Percentiles rank a stretch among this genome's conserved stretches.
Conservation (phyloP, 2,329 filamentous ascomycete genomes). For the Hypoxylon rubiginosum region DNA sequence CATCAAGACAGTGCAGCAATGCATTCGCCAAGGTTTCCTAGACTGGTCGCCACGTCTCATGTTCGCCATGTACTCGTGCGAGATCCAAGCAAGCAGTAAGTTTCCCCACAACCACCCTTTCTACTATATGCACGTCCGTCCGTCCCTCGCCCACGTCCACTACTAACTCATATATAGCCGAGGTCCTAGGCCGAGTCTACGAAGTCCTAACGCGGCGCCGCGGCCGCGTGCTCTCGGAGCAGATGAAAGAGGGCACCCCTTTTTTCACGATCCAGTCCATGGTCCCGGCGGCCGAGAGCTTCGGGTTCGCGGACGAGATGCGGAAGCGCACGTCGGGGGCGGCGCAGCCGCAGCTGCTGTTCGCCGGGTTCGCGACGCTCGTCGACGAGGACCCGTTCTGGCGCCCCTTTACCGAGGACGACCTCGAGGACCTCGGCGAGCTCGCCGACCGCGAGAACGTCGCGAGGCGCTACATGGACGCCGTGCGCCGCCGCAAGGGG, state of each 20-base stretch:
- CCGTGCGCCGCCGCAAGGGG: constrained; percentile 87
- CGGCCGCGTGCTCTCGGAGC: constrained; percentile 89
- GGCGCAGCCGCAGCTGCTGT: constrained; percentile 92
- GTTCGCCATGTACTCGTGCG: constrained; percentile 97
- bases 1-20: constrained; percentile 87
- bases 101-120: constrained; percentile 32
- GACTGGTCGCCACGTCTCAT: constrained; percentile 97
- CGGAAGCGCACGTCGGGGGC: constrained; percentile 92
- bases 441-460: constrained; percentile 95
- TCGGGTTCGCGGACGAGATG: constrained; percentile 97
- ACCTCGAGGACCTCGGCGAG: constrained; percentile 95
- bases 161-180: constrained; percentile 64
- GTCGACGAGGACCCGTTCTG: constrained; percentile 98
- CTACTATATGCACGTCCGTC: background rate
- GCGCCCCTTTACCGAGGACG: constrained; percentile 96
- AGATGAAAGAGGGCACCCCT: constrained; percentile 93
- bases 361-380: constrained; percentile 90
- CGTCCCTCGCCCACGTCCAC: background rate
- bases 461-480: constrained; percentile 95
- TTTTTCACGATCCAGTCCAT: constrained; percentile 95
- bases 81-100: constrained; percentile 93
- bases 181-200: constrained; percentile 95
- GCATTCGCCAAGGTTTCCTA: constrained; percentile 87
- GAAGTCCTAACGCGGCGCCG: constrained; percentile 96
- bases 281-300: constrained; percentile 92